phyloP scores from a whole-genome alignment of 208 protist genomes.

The Leishmania turanica region DNA sequence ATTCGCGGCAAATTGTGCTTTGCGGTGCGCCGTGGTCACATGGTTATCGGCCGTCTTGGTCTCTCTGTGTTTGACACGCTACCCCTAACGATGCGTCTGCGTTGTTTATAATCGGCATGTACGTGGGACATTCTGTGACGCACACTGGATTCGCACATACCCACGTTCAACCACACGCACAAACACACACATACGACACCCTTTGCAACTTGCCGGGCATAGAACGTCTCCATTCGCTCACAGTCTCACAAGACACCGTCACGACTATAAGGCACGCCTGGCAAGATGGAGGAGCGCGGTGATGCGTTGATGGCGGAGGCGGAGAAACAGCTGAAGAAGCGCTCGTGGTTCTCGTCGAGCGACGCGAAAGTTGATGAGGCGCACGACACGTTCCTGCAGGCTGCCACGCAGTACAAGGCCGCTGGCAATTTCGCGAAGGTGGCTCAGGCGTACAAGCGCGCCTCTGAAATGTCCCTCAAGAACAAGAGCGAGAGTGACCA shows the following conservation, averaged over 20 bases:
- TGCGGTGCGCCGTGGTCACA: not conserved
- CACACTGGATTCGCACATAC: not conserved
- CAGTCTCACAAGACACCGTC: not conserved
- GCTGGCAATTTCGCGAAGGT: constrained; percentile 71
- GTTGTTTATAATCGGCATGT: not conserved
- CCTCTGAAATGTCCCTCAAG: constrained; percentile 72
- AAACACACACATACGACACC: not conserved
- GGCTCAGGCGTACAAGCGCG: constrained; percentile 66
- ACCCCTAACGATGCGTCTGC: not conserved
- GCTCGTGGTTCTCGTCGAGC: constrained; percentile 60
- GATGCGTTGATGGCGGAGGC: constrained; percentile 76
- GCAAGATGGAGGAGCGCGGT: constrained; percentile 61
- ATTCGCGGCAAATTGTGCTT: not conserved
- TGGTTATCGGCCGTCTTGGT: not conserved
- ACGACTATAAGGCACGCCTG: constrained; percentile 6
- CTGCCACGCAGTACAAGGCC: constrained; percentile 85
- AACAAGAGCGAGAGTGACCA: constrained; percentile 69
- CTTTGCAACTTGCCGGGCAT: not conserved
- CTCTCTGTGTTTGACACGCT: not conserved
- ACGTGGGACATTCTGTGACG: not conserved
- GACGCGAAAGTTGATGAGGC: constrained; percentile 69
- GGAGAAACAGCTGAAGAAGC: constrained; percentile 76
- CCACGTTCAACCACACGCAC: not conserved
- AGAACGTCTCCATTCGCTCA: not conserved
- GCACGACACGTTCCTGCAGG: constrained; percentile 78